These are phyloP conservation scores for Mrakiaceae sp. DNA, from an alignment of 1,284 basidiomycete species.

Conservation along the genomic window DNA sequence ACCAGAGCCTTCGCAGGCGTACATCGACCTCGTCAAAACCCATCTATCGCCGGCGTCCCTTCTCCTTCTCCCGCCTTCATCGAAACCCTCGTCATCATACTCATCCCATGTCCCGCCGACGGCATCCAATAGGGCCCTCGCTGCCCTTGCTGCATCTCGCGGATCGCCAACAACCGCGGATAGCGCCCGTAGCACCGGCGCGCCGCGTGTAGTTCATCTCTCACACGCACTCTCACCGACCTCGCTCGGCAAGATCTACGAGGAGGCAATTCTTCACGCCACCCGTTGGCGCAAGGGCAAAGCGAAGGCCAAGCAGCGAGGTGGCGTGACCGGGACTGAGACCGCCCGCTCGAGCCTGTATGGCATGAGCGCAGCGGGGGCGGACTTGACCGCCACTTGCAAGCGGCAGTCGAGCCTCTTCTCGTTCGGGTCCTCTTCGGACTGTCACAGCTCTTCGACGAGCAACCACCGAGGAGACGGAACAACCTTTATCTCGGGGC, in stretches of 20 bases:
- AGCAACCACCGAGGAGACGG: not conserved
- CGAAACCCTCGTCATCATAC: not conserved
- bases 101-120: not conserved
- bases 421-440: too few relatives aligned
- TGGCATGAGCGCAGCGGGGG: too few relatives aligned
- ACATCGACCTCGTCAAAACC: not conserved
- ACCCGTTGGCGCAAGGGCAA: slow-evolving; percentile 5
- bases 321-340: not conserved
- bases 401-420: too few relatives aligned
- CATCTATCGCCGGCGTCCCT: not conserved
- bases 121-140: not conserved
- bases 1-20: not conserved
- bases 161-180: not conserved
- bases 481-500: not conserved
- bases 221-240: not conserved
- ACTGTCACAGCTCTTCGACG: too few relatives aligned
- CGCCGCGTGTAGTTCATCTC: not conserved
- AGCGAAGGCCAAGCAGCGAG: not conserved
- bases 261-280: slow-evolving; percentile 1
- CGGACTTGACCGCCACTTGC: too few relatives aligned
- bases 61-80: not conserved
- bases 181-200: not conserved
- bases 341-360: too few relatives aligned
- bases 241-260: slow-evolving; percentile 1
- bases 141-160: not conserved